Evolutionary conservation across 176 grass and related monocot genomes (phyloP), one percentile per base, ranked within the genome.

Genomic region (Eleusine indica): DNA sequence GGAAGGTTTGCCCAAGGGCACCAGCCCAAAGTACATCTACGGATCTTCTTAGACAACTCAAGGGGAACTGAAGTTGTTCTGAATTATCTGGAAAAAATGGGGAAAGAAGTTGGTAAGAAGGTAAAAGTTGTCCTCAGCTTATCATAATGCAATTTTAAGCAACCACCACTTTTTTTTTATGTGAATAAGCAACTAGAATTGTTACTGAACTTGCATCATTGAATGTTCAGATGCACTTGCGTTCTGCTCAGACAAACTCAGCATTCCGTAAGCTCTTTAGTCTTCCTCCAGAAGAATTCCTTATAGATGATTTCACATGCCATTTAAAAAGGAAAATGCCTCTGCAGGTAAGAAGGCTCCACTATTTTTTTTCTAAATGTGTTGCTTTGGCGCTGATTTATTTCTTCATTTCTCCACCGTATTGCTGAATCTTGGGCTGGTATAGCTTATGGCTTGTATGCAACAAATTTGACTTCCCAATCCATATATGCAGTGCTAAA

Each of bases 281-380:
- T 68, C 93, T 98, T 86, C 93, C 93, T 61, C 83, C 83, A 18
- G 93, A 98, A 95, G 96, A 98, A 86, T 98, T 98, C 79, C 87
- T 95, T 71, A 98, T 98, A 68, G 89, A 98, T 29, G 96, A 98
- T 92, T 98, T 98, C 83, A 98, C 89, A 14, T 98, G 96, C 68
- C 91, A 98, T 76, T 73, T 98, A 77, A 98, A 98, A 79, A 87
- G 91, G 84, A 98, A 93, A 93, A 85, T 95, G 93, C 93, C 80
- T 75, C 87, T 88, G 68, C 93, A 98, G 96, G 93, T 95, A 86
- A 86, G 57, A 46, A 77, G 57, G 3, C 4, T 22, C 71, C 7
- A 46, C 61, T 74, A 18, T 61, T 81, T 54, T 15, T 44, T 56
- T 79, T 72, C 5, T n/a, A 56, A 58, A 47, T 77, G 56, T 65